Evolutionary conservation across 495 filamentous ascomycete genomes (phyloP).

Genomic region (Talaromyces borbonicus): DNA sequence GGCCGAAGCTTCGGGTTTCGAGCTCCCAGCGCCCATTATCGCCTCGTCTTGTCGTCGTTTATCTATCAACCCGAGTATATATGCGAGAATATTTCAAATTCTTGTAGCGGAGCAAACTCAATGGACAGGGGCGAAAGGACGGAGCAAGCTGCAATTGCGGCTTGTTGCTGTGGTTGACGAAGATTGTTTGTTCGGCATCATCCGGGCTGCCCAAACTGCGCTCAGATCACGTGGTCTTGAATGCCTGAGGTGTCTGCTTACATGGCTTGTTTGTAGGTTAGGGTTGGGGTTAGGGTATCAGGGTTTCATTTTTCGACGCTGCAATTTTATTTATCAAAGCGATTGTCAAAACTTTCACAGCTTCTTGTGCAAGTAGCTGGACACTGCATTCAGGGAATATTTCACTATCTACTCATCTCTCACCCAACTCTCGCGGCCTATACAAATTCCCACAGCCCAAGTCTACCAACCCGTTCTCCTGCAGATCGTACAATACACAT

Average conservation of each 20-base stretch:
- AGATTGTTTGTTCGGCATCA: conserved; percentile 4
- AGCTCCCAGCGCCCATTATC: conserved; percentile 43
- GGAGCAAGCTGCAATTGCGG: not conserved
- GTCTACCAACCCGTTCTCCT: conserved; percentile 63
- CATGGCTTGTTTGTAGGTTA: not conserved
- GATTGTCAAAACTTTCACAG: too few species aligned
- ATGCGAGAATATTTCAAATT: not conserved
- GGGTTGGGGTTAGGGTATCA: not conserved
- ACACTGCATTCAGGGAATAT: too few species aligned
- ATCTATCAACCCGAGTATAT: not conserved
- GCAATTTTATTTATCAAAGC: too few species aligned
- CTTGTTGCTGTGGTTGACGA: not conserved
- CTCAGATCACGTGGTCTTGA: not conserved
- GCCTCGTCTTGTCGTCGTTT: not conserved
- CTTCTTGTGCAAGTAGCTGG: too few species aligned
- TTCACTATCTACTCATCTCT: not conserved
- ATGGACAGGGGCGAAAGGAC: not conserved
- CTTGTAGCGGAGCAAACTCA: not conserved
- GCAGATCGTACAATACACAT: conserved; percentile 75
- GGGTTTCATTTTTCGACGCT: too few species aligned
- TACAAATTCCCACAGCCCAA: conserved; percentile 71
- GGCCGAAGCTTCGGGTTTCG: conserved; percentile 41
- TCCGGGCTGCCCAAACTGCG: not conserved
- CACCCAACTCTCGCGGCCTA: too few species aligned
- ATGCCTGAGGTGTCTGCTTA: not conserved